Conservation (phyloP, 2,329 filamentous ascomycete species). For the Akanthomyces dipterigenus region DNA sequence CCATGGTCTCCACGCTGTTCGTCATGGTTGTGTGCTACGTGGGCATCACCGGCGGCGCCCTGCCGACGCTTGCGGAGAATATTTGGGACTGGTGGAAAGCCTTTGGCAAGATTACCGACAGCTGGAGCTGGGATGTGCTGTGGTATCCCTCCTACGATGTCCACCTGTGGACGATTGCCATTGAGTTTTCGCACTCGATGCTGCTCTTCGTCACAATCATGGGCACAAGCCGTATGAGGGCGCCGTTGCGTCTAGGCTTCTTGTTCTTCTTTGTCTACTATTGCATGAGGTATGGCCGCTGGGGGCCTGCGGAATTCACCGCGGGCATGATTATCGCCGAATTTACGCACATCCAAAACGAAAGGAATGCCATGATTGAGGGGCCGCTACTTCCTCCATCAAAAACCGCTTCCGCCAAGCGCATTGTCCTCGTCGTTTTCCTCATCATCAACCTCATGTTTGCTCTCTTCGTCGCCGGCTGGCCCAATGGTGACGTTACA, state of each 20-base stretch:
- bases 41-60: slow-evolving; percentile 28
- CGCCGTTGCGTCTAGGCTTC: slow-evolving; percentile 26
- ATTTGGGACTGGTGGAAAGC: slow-evolving; percentile 31
- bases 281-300: slow-evolving; percentile 28
- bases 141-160: slow-evolving; percentile 31
- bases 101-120: slow-evolving; percentile 10
- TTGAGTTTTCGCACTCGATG: slow-evolving; percentile 44
- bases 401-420: slow-evolving; percentile 8
- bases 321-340: slow-evolving; percentile 40
- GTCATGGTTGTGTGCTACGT: slow-evolving; percentile 29
- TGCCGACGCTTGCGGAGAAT: slow-evolving; percentile 25
- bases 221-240: slow-evolving; percentile 32
- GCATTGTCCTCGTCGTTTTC: slow-evolving; percentile 18
- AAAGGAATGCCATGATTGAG: slow-evolving; percentile 12
- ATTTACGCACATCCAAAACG: slow-evolving; percentile 31
- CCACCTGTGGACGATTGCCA: slow-evolving; percentile 49
- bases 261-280: slow-evolving; percentile 28
- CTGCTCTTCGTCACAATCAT: slow-evolving; percentile 39
- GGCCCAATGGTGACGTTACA: slow-evolving; percentile 31
- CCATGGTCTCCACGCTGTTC: slow-evolving; percentile 33
- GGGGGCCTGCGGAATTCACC: slow-evolving; percentile 40
- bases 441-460: slow-evolving; percentile 21
- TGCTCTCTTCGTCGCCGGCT: slow-evolving; percentile 31
- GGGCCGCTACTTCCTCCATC: slow-evolving; percentile 5
- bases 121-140: slow-evolving; percentile 18